Conservation (phyloP, 2,329 filamentous ascomycete species). For the Exophiala lecanii-corni region DNA sequence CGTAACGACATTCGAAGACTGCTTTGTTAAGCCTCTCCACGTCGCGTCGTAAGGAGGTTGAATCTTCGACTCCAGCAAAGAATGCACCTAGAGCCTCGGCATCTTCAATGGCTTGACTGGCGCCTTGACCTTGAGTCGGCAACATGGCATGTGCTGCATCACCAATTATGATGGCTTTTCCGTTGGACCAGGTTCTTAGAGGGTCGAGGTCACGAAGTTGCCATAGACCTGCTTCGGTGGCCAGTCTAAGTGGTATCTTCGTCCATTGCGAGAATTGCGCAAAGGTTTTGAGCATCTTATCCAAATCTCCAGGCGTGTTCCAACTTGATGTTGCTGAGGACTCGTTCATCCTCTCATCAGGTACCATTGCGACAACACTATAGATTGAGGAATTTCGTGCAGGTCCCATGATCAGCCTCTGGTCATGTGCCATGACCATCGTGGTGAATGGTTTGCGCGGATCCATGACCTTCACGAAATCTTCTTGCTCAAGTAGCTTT, state of each 20-base stretch:
- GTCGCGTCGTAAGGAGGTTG: slow-evolving; percentile 20
- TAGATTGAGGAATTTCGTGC: slow-evolving; percentile 38
- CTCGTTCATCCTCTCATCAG: slow-evolving; percentile 40
- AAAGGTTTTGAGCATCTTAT: slow-evolving; percentile 33
- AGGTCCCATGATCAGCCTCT: slow-evolving; percentile 44
- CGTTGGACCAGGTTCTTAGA: slow-evolving; percentile 31
- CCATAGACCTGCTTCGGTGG: slow-evolving; percentile 38
- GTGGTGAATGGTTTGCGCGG: slow-evolving; percentile 33
- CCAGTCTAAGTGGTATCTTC: slow-evolving; percentile 31
- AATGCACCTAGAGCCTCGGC: slow-evolving; percentile 36
- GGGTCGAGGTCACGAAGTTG: slow-evolving; percentile 44
- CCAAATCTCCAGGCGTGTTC: slow-evolving; percentile 38
- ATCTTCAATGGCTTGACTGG: slow-evolving; percentile 39
- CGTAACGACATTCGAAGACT: slow-evolving; percentile 32
- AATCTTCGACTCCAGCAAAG: slow-evolving; percentile 1
- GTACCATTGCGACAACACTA: slow-evolving; percentile 43
- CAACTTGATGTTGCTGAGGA: slow-evolving; percentile 36
- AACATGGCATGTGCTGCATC: slow-evolving; percentile 33
- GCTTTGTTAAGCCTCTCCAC: slow-evolving; percentile 25
- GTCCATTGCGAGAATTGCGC: slow-evolving; percentile 41
- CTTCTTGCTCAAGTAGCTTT: slow-evolving; percentile 35
- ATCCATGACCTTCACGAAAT: slow-evolving; percentile 13
- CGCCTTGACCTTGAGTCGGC: slow-evolving; percentile 31
- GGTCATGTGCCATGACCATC: slow-evolving; percentile 44
- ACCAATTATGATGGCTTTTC: slow-evolving; percentile 28